phyloP scores from a whole-genome alignment of 306 rosid species.

The Inga laurina region DNA sequence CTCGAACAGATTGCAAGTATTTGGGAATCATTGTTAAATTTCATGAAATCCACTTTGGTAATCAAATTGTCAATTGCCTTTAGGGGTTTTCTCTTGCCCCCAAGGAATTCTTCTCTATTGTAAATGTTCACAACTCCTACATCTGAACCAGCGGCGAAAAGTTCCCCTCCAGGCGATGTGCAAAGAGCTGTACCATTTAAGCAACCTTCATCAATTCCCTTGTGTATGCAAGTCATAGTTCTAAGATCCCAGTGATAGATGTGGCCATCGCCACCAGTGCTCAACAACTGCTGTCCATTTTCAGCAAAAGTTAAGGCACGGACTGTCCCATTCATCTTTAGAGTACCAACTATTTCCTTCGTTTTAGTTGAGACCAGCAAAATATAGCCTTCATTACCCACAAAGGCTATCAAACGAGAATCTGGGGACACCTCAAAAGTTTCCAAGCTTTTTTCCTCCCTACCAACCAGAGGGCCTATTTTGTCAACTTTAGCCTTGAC shows the following conservation, averaged over 20 bases:
- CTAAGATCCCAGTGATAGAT: conserved; percentile 94
- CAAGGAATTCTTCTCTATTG: conserved; percentile 57
- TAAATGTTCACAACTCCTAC: conserved; percentile 61
- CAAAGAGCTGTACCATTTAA: not conserved
- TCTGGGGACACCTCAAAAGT: conserved; percentile 84
- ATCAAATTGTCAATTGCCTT: conserved; percentile 56
- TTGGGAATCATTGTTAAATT: conserved; percentile 59
- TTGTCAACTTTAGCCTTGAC: conserved; percentile 76
- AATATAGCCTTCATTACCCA: conserved; percentile 92
- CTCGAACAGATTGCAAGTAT: conserved; percentile 46
- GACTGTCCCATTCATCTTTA: conserved; percentile 88
- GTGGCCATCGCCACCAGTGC: conserved; percentile 89
- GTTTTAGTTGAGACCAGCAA: conserved; percentile 82
- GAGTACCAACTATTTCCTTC: conserved; percentile 77
- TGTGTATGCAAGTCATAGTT: conserved; percentile 55
- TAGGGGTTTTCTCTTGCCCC: conserved; percentile 65
- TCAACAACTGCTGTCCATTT: conserved; percentile 70
- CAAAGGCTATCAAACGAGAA: conserved; percentile 80
- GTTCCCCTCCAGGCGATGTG: conserved; percentile 50
- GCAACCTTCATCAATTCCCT: conserved; percentile 11
- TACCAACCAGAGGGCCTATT: conserved; percentile 88
- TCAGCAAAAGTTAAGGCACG: conserved; percentile 82
- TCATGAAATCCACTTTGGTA: conserved; percentile 57
- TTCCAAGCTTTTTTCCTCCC: conserved; percentile 96
- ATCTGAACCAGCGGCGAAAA: conserved; percentile 67